Conservation (phyloP, 805 yeast genomes). For the Zygosaccharomyces siamensis region DNA sequence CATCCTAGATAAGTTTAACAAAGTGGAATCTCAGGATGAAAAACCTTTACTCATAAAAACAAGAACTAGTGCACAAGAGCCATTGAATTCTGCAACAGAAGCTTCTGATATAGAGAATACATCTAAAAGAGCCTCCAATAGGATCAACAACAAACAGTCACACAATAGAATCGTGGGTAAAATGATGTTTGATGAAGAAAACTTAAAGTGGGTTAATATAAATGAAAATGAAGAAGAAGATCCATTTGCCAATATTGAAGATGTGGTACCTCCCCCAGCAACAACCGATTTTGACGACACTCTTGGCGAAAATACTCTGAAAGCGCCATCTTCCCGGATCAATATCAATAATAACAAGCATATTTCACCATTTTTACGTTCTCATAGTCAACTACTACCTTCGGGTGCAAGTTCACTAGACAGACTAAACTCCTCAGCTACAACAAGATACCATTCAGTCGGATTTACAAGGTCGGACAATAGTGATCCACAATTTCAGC, state of each 20-base stretch:
- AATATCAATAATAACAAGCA: slow-evolving; percentile 3
- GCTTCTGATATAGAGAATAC: background rate
- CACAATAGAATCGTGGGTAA: slow-evolving; percentile 29
- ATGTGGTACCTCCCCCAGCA: slow-evolving; percentile 13
- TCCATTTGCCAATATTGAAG: slow-evolving; percentile 30
- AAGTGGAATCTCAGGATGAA: slow-evolving; percentile 20
- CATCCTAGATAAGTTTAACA: slow-evolving; percentile 24
- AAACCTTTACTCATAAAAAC: slow-evolving; percentile 25
- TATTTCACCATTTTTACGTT: slow-evolving; percentile 22
- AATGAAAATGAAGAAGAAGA: slow-evolving; percentile 28
- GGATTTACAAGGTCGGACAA: slow-evolving; percentile 8
- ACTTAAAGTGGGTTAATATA: slow-evolving; percentile 32
- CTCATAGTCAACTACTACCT: slow-evolving; percentile 25
- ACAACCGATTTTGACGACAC: background rate
- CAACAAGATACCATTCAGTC: slow-evolving; percentile 25
- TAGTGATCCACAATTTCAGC: slow-evolving; percentile 14
- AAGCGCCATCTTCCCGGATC: background rate
- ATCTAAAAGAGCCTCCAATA: background rate
- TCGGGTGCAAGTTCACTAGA: slow-evolving; percentile 9
- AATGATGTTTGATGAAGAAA: slow-evolving; percentile 34
- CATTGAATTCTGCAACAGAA: background rate
- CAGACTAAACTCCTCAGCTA: slow-evolving; percentile 17
- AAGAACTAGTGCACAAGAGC: slow-evolving; percentile 7
- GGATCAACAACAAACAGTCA: slow-evolving; percentile 6
- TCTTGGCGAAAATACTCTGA: slow-evolving; percentile 7